A percentile compares a stretch with the other conserved stretches of the same genome.
These are phyloP conservation scores for Neurospora crassa DNA, from an alignment of 2,329 filamentous ascomycete species.

Conservation along the genomic window DNA sequence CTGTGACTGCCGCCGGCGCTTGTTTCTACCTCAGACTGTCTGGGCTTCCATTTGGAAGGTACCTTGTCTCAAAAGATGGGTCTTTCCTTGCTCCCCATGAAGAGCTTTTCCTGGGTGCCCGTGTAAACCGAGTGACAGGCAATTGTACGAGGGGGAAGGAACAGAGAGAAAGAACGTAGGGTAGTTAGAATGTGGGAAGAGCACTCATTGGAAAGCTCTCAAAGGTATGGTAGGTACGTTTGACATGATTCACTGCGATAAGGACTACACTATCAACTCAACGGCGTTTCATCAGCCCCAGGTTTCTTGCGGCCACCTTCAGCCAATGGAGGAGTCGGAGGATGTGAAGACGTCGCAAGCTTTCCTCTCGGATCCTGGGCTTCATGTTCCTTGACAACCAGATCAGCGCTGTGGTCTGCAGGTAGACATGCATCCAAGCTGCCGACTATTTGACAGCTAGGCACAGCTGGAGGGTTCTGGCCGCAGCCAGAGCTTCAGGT, in stretches of 20 bases:
- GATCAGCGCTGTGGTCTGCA: not conserved
- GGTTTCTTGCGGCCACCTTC: not conserved
- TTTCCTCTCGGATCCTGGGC: not conserved
- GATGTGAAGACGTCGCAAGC: not conserved
- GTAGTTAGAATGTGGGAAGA: not conserved
- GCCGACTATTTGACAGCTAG: not conserved
- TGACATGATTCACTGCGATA: not conserved
- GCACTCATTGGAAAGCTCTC: not conserved
- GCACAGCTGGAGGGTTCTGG: not conserved
- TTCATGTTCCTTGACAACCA: not conserved
- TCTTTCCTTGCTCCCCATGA: not conserved
- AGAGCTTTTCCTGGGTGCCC: not conserved
- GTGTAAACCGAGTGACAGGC: not conserved
- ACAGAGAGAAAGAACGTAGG: not conserved
- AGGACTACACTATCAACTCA: not conserved
- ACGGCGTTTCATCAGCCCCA: not conserved
- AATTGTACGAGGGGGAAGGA: not conserved
- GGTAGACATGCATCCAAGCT: not conserved
- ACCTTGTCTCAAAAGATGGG: not conserved
- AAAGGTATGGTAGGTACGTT: not conserved
- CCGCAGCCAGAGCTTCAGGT: not conserved
- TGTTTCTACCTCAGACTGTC: not conserved
- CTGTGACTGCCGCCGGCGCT: not conserved
- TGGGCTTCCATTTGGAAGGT: not conserved
- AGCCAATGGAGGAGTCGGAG: not conserved